Evolutionary conservation across 352 stramenopile genomes (phyloP), one percentile per base, ranked within the genome.

Genomic region (Pythium brachiatum): DNA sequence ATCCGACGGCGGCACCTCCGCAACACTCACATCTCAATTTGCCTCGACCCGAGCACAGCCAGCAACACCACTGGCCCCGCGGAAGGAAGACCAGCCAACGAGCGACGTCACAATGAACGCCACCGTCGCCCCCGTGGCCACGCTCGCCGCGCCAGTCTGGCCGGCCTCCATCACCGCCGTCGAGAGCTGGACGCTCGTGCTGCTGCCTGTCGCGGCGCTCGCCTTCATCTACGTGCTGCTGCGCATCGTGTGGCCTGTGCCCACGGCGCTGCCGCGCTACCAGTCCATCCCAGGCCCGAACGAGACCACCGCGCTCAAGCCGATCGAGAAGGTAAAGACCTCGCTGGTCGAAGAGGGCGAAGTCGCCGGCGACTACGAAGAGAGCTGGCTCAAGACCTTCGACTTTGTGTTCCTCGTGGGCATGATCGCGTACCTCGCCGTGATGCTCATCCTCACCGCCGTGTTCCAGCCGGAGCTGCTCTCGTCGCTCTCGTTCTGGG

Each of bases 181-280:
- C 25, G 59, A 84, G 53, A 65, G 69, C 32, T 65, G 72, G 53
- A 62, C 76, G 27, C 62, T 92, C 34, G 62, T 62, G 1, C 60
- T 78, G 50, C 51, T 89, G 50, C 80, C 81, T 1, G 34, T 86
- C 2, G 65, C 71, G 34, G 74, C 79, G 34, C 76, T 90, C 34
- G 50, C 79, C 29, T 55, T 88, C 32, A 83, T 79, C 64, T 88
- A 88, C 63, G 63, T 90, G 26, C 68, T 92, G 54, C 67, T 92
- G 46, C 80, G 79, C 3, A 50, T 92, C 26, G 63, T 92, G 32
- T 91, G 82, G 7, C 81, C 74, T 5, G 64, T 79, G 8, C 61
- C 72, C 51, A 79, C 78, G 56, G 15, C 68, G 41, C 60, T 64
- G 36, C 66, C 75, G 18, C 76, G 70, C 15, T 88, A 88, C 38